phyloP scores from a whole-genome alignment of 2,329 filamentous ascomycete genomes.

The Penicillium sclerotigenum region DNA sequence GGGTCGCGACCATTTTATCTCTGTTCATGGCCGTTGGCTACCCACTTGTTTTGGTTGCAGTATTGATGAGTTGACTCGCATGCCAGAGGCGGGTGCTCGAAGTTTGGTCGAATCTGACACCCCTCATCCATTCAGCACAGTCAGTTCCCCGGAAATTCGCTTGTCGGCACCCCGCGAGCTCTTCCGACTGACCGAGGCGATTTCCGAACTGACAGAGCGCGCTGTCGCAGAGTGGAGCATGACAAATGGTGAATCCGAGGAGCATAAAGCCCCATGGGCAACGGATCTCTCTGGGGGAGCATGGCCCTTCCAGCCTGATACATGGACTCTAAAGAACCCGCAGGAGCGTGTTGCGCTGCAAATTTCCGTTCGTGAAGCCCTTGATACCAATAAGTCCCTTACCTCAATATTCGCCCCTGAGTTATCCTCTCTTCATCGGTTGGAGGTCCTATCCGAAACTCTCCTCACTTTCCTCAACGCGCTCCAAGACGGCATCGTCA shows the following conservation, averaged over 20 bases:
- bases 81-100: conserved; percentile 75
- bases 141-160: conserved; percentile 44
- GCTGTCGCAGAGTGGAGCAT: conserved; percentile 63
- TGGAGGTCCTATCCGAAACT: conserved; percentile 71
- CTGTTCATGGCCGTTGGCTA: conserved; percentile 73
- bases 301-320: conserved; percentile 60
- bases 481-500: conserved; percentile 76
- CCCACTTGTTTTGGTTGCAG: conserved; percentile 80
- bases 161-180: conserved; percentile 84
- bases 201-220: conserved; percentile 60
- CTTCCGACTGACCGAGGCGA: conserved; percentile 80
- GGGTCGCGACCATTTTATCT: conserved; percentile 89
- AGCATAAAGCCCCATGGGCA: conserved; percentile 50
- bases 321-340: conserved; percentile 45
- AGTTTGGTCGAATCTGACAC: conserved; percentile 50
- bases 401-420: conserved; percentile 61
- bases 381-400: conserved; percentile 69
- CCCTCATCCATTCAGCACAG: conserved; percentile 30
- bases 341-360: conserved; percentile 45
- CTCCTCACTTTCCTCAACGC: conserved; percentile 71
- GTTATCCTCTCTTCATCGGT: conserved; percentile 60
- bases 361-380: conserved; percentile 55
- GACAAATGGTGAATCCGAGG: conserved; percentile 44
- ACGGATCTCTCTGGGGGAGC: conserved; percentile 43
- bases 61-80: conserved; percentile 80